These are phyloP conservation scores for Diaporthe citrichinensis DNA, from an alignment of 2,329 filamentous ascomycete genomes.

Conservation along the genomic window DNA sequence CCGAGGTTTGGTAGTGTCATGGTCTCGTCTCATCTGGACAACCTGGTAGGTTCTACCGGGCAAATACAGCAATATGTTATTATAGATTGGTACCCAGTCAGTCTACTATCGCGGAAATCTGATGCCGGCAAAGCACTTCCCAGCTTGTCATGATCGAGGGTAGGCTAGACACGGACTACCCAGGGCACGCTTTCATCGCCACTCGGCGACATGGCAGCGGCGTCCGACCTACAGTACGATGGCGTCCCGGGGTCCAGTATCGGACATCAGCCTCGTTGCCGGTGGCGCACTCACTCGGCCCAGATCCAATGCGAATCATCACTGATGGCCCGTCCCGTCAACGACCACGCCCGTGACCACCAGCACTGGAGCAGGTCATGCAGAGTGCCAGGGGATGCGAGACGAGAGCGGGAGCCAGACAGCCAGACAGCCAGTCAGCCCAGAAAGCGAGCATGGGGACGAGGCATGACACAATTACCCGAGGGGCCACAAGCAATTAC, in stretches of 20 bases:
- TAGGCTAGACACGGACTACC: background rate
- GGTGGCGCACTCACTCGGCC: background rate
- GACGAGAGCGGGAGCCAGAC: background rate
- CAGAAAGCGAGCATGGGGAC: conserved; percentile 8
- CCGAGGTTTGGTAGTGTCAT: conserved; percentile 18
- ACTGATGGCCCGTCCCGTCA: conserved; percentile 26
- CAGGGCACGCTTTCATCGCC: background rate
- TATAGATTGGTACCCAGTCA: conserved; percentile 11
- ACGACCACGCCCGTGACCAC: background rate
- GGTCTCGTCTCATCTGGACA: conserved; percentile 14
- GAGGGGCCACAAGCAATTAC: conserved; percentile 34
- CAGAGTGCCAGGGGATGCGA: conserved; percentile 31
- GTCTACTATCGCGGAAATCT: background rate
- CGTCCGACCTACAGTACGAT: background rate
- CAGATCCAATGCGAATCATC: conserved; percentile 12
- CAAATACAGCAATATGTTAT: conserved; percentile 1
- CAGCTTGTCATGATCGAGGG: background rate
- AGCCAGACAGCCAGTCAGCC: conserved; percentile 10
- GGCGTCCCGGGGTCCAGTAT: conserved; percentile 1
- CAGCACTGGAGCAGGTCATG: conserved; percentile 19
- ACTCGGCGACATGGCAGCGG: background rate
- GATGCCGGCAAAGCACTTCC: conserved; percentile 7
- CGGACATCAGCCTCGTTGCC: conserved; percentile 3
- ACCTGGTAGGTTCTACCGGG: background rate
- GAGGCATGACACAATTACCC: conserved; percentile 35